Conservation (phyloP, 805 yeast species). For the Wickerhamomyces hampshirensis region DNA sequence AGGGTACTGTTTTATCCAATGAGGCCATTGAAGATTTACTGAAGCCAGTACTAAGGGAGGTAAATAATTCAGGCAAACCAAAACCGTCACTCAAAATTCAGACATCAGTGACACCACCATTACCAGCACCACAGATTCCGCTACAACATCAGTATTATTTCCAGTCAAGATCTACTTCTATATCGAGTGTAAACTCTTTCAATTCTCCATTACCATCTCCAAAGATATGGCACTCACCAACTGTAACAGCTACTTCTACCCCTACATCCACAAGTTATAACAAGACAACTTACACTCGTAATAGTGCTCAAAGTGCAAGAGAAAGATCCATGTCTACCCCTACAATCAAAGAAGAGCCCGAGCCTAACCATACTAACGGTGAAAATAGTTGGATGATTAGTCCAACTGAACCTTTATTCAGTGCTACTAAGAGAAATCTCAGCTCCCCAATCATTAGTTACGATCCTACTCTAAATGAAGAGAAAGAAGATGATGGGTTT, state of each 20-base stretch:
- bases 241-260: conserved; percentile 2
- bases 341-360: conserved; percentile 9
- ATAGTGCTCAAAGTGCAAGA: too few species aligned
- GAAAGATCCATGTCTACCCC: conserved; percentile 9
- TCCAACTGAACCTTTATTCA: conserved; percentile 11
- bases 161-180: conserved; percentile 1
- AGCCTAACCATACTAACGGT: neutral
- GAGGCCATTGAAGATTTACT: conserved; percentile 20
- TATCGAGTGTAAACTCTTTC: neutral
- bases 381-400: conserved; percentile 11
- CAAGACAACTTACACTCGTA: too few species aligned
- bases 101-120: conserved; percentile 23
- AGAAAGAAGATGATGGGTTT: neutral
- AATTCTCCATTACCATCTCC: conserved; percentile 14
- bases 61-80: neutral
- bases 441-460: too few species aligned
- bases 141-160: neutral
- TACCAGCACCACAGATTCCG: conserved; percentile 16
- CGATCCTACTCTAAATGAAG: too few species aligned
- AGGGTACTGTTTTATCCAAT: conserved; percentile 12
- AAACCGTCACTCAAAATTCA: conserved; percentile 17
- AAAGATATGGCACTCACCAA: conserved; percentile 22
- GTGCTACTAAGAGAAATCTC: conserved; percentile 1
- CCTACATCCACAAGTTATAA: conserved; percentile 3
- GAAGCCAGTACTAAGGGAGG: conserved; percentile 16